Evolutionary conservation across 2,329 filamentous ascomycete genomes (phyloP).

Genomic region (Penicillium hesseltinei): DNA sequence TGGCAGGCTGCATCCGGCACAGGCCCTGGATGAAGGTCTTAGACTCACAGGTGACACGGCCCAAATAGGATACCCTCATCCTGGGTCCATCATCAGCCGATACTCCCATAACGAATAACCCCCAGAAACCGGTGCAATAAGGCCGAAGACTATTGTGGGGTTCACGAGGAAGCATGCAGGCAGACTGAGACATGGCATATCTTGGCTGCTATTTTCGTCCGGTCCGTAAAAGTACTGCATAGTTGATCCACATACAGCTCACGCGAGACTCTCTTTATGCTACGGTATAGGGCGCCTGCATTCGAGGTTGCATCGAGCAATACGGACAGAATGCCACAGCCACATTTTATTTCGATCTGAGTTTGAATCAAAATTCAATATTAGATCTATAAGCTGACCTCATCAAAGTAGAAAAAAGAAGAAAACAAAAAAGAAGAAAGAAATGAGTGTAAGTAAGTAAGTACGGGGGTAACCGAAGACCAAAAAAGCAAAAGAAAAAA

Average conservation of each 20-base stretch:
- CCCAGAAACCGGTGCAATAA: conserved; percentile 4
- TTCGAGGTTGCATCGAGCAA: conserved; percentile 17
- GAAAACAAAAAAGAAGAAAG: background rate
- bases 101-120: background rate
- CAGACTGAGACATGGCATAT: conserved; percentile 18
- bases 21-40: conserved; percentile 24
- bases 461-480: no score
- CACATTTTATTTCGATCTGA: background rate
- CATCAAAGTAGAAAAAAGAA: background rate
- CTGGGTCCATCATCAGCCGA: background rate
- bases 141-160: conserved; percentile 7
- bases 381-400: background rate
- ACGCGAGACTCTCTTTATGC: conserved; percentile 1
- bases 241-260: conserved; percentile 6
- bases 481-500: conserved; percentile 7
- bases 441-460: background rate
- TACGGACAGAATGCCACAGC: background rate
- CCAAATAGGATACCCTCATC: background rate
- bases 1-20: conserved; percentile 5
- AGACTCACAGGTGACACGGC: conserved; percentile 13
- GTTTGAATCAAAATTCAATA: background rate
- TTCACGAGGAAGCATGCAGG: conserved; percentile 2
- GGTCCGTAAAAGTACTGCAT: background rate
- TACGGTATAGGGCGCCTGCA: conserved; percentile 6
- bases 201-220: conserved; percentile 6